Evolutionary conservation across 148 eudicot genomes (phyloP), one percentile per base, ranked within the genome.

Genomic region (Rhododendron mucronatum): DNA sequence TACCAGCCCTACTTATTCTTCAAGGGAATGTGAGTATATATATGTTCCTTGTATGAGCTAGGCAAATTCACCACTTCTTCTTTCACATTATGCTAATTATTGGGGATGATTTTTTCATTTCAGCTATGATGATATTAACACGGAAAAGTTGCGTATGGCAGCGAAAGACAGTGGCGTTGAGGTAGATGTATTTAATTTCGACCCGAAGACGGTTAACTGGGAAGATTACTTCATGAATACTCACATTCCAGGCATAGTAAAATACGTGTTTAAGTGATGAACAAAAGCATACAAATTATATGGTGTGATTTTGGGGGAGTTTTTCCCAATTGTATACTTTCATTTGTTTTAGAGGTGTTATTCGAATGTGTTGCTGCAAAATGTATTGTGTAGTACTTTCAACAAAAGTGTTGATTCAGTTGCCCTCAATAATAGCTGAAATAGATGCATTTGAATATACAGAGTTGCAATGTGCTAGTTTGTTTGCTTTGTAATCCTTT

Each of bases 1-100:
- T 94, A 93, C 86, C 80, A 84, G 78, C 95, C 97, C 0, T 94
- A 94, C 88, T 73, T 92, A 90, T 94, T 94, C 93, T 93, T 92
- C 89, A 91, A 93, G 89, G 94, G 93, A 82, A 78, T 91, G 97
- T 94, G 91, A 90, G 95, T 86, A 47, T 71, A 57, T 71, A 78
- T 5, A 76, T 15, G 18, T 76, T 76, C 18, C 45, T 18, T 28
- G 35, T 78, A 23, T 28, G 15, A 6, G n/a, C n/a, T n/a, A n/a
- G 9, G 23, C 5, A 37, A 18, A 18, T 84, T 47, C n/a, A 30
- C 39, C 5, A 9, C 4, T n/a, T 48, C 50, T 41, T 30, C 15
- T 18, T 26, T 30, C 0, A 5, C 1, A 23, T 39, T 39, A 1
- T 2, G 41, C 28, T 51, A 21, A 15, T 21, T 7, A n/a, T 4